Conservation (phyloP, 495 filamentous ascomycete species). For the Jackrogersella multiformis region DNA sequence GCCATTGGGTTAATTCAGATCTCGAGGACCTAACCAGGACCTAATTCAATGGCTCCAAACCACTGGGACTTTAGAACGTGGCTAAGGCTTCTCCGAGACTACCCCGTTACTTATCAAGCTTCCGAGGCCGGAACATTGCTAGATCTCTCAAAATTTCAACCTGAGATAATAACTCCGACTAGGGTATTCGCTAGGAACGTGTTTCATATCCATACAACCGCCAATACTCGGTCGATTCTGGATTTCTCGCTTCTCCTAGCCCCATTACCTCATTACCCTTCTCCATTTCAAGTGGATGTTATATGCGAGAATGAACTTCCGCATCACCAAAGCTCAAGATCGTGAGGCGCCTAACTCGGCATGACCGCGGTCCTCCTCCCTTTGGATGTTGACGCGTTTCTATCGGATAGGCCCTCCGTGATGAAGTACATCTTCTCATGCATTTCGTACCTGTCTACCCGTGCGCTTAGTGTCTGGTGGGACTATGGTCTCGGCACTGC, state of each 20-base stretch:
- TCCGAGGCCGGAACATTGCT: conserved; percentile 12
- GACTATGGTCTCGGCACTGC: not conserved
- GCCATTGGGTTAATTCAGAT: conserved; percentile 4
- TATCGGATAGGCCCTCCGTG: conserved; percentile 54
- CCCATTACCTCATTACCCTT: not conserved
- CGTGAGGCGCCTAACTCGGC: conserved; percentile 61
- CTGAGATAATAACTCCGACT: conserved; percentile 2
- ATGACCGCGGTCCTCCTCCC: conserved; percentile 62
- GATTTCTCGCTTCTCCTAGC: conserved; percentile 6
- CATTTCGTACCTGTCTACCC: conserved; percentile 64
- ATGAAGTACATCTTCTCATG: conserved; percentile 67
- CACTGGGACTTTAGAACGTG: conserved; percentile 16
- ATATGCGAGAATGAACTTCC: conserved; percentile 62
- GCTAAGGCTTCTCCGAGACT: not conserved
- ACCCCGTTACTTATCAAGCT: not conserved
- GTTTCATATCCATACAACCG: conserved; percentile 19
- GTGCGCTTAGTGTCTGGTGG: conserved; percentile 60
- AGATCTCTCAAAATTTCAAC: conserved; percentile 3
- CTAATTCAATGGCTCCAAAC: conserved; percentile 7
- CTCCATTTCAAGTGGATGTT: conserved; percentile 61
- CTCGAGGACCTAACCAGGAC: not conserved
- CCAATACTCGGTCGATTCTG: not conserved
- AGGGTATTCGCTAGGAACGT: conserved; percentile 1
- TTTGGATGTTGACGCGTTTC: conserved; percentile 53
- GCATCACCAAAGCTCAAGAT: conserved; percentile 64